phyloP scores from a whole-genome alignment of 305 asterid genomes.

The Fraxinus latifolia region DNA sequence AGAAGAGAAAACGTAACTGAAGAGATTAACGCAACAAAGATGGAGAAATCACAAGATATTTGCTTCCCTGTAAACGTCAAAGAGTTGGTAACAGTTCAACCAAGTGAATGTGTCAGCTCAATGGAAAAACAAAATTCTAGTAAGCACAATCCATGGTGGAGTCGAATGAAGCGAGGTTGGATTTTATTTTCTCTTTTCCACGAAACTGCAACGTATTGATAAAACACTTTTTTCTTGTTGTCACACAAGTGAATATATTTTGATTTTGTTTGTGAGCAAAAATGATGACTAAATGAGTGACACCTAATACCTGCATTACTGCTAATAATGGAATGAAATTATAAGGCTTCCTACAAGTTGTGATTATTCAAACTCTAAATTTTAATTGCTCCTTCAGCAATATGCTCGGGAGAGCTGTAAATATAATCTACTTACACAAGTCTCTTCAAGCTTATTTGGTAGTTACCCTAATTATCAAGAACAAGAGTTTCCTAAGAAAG shows the following conservation, averaged over 20 bases:
- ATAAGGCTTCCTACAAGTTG: neutral
- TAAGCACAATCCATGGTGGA: slow-evolving; percentile 27
- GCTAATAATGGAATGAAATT: neutral
- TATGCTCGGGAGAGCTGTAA: neutral
- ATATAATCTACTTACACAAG: neutral
- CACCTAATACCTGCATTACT: neutral
- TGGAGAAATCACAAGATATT: slow-evolving; percentile 37
- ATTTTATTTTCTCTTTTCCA: slow-evolving; percentile 19
- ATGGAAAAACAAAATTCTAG: slow-evolving; percentile 25
- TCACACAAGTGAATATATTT: neutral
- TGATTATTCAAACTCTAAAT: neutral
- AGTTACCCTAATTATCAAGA: neutral
- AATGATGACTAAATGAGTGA: neutral
- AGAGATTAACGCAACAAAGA: slow-evolving; percentile 28
- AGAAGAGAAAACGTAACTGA: slow-evolving; percentile 31
- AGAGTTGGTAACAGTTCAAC: slow-evolving; percentile 24
- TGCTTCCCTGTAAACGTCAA: slow-evolving; percentile 22
- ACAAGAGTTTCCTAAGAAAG: neutral
- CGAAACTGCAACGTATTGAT: neutral
- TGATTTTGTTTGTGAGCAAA: neutral
- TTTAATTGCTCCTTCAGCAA: neutral
- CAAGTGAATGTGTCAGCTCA: slow-evolving; percentile 24
- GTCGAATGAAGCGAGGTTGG: slow-evolving; percentile 44
- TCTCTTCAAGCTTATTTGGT: neutral
- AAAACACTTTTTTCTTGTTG: neutral